These are phyloP conservation scores for Theileria sp. DNA, from an alignment of 169 alveolate species.

Conservation along the genomic window DNA sequence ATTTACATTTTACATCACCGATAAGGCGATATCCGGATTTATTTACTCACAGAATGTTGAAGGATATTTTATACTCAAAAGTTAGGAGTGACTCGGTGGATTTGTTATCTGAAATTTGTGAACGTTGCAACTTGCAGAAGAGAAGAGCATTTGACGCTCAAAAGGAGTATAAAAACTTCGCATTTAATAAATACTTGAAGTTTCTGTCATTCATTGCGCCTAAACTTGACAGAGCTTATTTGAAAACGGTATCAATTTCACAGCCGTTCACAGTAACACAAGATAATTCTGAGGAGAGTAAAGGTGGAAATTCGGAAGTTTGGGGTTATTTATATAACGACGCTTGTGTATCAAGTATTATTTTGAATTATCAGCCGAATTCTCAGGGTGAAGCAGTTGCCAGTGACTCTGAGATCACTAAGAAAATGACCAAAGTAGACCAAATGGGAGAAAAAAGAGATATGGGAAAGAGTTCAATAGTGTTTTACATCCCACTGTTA, in stretches of 20 bases:
- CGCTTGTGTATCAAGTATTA: conserved; percentile 50
- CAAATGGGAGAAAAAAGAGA: conserved; percentile 21
- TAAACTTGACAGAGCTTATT: neutral
- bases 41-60: conserved; percentile 92
- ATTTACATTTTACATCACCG: conserved; percentile 99
- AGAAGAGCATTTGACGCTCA: conserved; percentile 79
- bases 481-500: conserved; percentile 59
- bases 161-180: conserved; percentile 70
- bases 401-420: neutral
- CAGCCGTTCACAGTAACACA: conserved; percentile 24
- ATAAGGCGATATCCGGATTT: conserved; percentile 98
- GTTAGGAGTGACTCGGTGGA: conserved; percentile 46
- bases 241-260: conserved; percentile 10
- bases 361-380: neutral
- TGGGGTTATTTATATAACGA: conserved; percentile 60
- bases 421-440: neutral
- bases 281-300: neutral
- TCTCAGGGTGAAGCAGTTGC: neutral
- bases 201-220: conserved; percentile 20
- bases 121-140: conserved; percentile 77
- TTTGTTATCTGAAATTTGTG: conserved; percentile 64
- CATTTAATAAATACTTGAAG: conserved; percentile 72
- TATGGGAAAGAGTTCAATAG: conserved; percentile 25
- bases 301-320: conserved; percentile 1
- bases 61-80: conserved; percentile 23